Conservation (phyloP, 2,329 filamentous ascomycete genomes). For the Xylaria digitata region DNA sequence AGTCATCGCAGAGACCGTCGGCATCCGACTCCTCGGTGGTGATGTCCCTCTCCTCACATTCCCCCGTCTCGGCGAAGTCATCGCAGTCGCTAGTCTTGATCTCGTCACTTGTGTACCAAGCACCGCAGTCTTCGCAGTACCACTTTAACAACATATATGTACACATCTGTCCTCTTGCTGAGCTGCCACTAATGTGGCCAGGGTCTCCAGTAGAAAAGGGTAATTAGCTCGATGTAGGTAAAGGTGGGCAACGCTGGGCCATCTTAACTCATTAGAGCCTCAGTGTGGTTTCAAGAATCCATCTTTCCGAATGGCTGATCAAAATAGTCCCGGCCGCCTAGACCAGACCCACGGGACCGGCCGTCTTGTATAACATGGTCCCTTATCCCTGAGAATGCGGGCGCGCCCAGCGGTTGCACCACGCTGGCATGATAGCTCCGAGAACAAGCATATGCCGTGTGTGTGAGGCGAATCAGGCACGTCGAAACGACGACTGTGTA, state of each 20-base stretch:
- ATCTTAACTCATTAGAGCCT: constrained; percentile 37
- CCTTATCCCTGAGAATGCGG: constrained; percentile 4
- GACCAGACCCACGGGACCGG: constrained; percentile 18
- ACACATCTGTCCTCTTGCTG: constrained; percentile 43
- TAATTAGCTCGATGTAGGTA: constrained; percentile 32
- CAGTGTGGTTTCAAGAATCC: constrained; percentile 24
- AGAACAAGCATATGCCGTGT: constrained; percentile 24
- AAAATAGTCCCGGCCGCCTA: constrained; percentile 3
- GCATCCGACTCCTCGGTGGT: constrained; percentile 47
- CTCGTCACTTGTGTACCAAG: constrained; percentile 51
- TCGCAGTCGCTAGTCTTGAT: constrained; percentile 48
- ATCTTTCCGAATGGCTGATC: constrained; percentile 23
- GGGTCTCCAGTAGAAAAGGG: constrained; percentile 34
- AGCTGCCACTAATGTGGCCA: constrained; percentile 22
- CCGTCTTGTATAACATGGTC: constrained; percentile 29
- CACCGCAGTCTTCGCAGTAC: constrained; percentile 50
- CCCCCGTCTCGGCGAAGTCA: constrained; percentile 40
- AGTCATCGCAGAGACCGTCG: constrained; percentile 47
- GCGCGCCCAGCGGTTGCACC: constrained; percentile 23
- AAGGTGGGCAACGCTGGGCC: constrained; percentile 18
- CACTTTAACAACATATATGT: constrained; percentile 48
- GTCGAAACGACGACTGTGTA: constrained; percentile 24
- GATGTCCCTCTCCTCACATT: constrained; percentile 42
- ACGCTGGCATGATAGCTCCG: constrained; percentile 23
- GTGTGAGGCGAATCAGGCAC: constrained; percentile 28